A percentile compares a stretch with the other conserved stretches of the same genome.
These are phyloP conservation scores for Hypoxylon cercidicola DNA, from an alignment of 495 filamentous ascomycete genomes.

Conservation along the genomic window DNA sequence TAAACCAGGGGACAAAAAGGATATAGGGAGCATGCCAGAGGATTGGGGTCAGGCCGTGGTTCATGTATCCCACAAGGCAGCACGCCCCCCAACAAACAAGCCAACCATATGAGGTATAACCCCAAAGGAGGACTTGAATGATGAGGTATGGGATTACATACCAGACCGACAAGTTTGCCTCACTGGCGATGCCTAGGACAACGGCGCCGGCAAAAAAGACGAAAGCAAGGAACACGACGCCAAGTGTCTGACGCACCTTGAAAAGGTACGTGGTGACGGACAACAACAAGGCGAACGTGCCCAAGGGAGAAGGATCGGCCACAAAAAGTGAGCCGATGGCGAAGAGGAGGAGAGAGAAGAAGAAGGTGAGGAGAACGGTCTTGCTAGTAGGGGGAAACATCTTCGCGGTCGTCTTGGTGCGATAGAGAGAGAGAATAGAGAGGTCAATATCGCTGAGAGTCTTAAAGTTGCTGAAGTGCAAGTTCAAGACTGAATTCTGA, in stretches of 20 bases:
- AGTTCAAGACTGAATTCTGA: too few species aligned
- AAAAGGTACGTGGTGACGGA: constrained; percentile 5
- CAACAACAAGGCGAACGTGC: constrained; percentile 2
- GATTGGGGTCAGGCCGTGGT: constrained; percentile 4
- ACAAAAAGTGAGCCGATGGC: not conserved
- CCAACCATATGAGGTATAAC: constrained; percentile 22
- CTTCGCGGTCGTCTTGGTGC: too few species aligned
- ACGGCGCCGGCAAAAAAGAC: not conserved
- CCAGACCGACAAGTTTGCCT: constrained; percentile 10
- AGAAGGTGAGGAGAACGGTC: too few species aligned
- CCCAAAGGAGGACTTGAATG: constrained; percentile 8
- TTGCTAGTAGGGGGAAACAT: too few species aligned
- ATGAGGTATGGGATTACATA: constrained; percentile 5
- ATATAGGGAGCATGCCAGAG: not conserved
- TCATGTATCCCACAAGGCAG: not conserved
- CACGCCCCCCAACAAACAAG: constrained; percentile 2
- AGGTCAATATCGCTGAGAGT: too few species aligned
- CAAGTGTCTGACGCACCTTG: constrained; percentile 7
- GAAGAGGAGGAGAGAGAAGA: not conserved
- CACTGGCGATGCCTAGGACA: not conserved
- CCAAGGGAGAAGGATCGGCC: not conserved
- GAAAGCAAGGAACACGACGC: not conserved
- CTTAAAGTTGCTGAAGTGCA: too few species aligned
- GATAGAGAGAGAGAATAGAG: too few species aligned
- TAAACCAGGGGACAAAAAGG: not conserved